These are phyloP conservation scores for Ophiocordyceps unilateralis DNA, from an alignment of 2,329 filamentous ascomycete genomes.

Conservation along the genomic window DNA sequence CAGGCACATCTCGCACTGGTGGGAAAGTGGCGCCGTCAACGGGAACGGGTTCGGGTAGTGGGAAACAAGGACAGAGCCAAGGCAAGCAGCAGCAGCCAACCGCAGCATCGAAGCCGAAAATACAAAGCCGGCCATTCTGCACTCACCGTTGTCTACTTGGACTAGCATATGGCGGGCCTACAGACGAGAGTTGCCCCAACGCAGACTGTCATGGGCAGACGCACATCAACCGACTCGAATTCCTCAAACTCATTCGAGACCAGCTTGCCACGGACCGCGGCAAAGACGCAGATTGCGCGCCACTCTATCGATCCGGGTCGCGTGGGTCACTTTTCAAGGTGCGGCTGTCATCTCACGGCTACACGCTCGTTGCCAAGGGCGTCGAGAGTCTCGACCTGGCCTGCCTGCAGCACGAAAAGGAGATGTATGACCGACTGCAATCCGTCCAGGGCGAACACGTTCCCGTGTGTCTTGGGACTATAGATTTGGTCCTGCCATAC, in stretches of 20 bases:
- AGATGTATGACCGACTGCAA: too few species aligned
- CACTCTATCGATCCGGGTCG: slow-evolving; percentile 11
- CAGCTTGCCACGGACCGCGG: not conserved
- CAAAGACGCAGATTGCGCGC: slow-evolving; percentile 1
- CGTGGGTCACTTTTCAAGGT: slow-evolving; percentile 19
- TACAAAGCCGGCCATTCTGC: too few species aligned
- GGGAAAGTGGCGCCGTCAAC: not conserved
- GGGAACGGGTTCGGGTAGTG: not conserved
- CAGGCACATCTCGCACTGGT: not conserved
- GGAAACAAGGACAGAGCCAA: not conserved
- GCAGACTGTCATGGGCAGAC: too few species aligned
- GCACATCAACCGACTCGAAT: not conserved
- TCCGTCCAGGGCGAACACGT: too few species aligned
- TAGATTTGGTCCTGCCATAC: not conserved
- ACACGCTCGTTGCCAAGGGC: too few species aligned
- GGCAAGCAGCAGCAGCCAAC: not conserved
- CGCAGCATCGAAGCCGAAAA: too few species aligned
- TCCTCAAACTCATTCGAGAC: not conserved
- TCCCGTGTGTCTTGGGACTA: too few species aligned
- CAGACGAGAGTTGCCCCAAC: too few species aligned
- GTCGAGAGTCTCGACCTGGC: too few species aligned
- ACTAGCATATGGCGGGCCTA: too few species aligned
- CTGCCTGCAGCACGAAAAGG: too few species aligned
- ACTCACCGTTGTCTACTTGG: too few species aligned
- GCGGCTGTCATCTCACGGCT: slow-evolving; percentile 13